Base-by-base conservation (phyloP, 2,329 filamentous ascomycete species). In the Helicocarpus griseus region DNA sequence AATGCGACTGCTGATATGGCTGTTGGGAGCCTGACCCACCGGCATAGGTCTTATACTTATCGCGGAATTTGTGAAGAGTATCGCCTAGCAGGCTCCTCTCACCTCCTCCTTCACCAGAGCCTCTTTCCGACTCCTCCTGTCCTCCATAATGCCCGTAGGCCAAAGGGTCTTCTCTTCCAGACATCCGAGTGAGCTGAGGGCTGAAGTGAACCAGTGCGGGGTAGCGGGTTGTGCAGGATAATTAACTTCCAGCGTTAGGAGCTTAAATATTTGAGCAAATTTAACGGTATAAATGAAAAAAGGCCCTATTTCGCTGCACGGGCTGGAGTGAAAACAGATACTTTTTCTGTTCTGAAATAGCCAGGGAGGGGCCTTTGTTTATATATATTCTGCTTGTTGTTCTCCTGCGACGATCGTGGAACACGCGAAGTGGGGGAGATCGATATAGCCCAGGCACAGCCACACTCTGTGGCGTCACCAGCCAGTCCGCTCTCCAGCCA, bases 61-160 rank as follows among this genome's bases (percentile, higher is more conserved):
- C 63, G 53, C 68, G 68, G 52, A 75, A 63, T 59, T 73, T 75
- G 59, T 71, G 70, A 53, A 76, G 74, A 54, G 77, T 72, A 58
- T 77, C 75, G 35, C 76, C 73, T 35, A 78, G 66, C 29, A 80
- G 61, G n/a, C 76, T 74, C 38, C 77, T 69, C 40, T 66, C 67
- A 41, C 73, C 72, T 33, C 57, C 60, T 39, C 57, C 60, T 64
- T 43, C 22, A 28, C 40, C 40, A 43, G 40, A 14, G n/a, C 49
- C 63, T 65, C 57, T 58, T 62, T 58, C 24, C 46, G 53, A 66
- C 55, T 57, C 60, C 53, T 60, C 61, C 60, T 68, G 61, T 29
- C 59, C 63, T 52, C 73, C 66, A 57, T 77, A 77, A 33, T 76
- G 72, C 55, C 78, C 78, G 61, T 81, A 81, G 50, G 78, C 78